phyloP scores from a whole-genome alignment of 495 filamentous ascomycete genomes.

The Aspergillus leporis region DNA sequence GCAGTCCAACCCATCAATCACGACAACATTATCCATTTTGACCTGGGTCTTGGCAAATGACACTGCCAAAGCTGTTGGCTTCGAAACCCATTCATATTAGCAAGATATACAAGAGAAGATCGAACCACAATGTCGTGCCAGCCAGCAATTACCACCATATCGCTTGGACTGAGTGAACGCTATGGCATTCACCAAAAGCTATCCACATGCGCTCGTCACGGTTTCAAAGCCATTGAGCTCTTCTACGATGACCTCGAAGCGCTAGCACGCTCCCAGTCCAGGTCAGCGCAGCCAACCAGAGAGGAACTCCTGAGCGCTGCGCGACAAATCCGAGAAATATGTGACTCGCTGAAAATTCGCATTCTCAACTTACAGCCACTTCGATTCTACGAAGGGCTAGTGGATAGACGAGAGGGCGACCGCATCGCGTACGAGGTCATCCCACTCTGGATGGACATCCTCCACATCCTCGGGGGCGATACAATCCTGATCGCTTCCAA shows the following conservation, averaged over 20 bases:
- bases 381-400: constrained; percentile 64
- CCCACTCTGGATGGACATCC: constrained; percentile 58
- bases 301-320: not conserved
- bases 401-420: constrained; percentile 53
- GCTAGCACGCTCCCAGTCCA: constrained; percentile 45
- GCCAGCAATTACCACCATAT: constrained; percentile 58
- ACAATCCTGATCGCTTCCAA: constrained; percentile 63
- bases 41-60: too few relatives aligned
- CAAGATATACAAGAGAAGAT: too few relatives aligned
- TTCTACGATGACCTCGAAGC: constrained; percentile 67
- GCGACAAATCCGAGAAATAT: constrained; percentile 29
- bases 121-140: constrained; percentile 2
- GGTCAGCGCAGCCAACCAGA: constrained; percentile 26
- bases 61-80: too few relatives aligned
- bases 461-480: constrained; percentile 53
- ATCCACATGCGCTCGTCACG: constrained; percentile 52
- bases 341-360: constrained; percentile 47
- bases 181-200: constrained; percentile 59
- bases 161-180: constrained; percentile 55
- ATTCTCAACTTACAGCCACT: constrained; percentile 67
- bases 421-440: constrained; percentile 50
- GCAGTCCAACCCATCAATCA: too few relatives aligned
- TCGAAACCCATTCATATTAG: too few relatives aligned
- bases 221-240: constrained; percentile 61
- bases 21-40: too few relatives aligned